phyloP scores from a whole-genome alignment of 2,329 filamentous ascomycete genomes.

The Aureobasidium zeae region DNA sequence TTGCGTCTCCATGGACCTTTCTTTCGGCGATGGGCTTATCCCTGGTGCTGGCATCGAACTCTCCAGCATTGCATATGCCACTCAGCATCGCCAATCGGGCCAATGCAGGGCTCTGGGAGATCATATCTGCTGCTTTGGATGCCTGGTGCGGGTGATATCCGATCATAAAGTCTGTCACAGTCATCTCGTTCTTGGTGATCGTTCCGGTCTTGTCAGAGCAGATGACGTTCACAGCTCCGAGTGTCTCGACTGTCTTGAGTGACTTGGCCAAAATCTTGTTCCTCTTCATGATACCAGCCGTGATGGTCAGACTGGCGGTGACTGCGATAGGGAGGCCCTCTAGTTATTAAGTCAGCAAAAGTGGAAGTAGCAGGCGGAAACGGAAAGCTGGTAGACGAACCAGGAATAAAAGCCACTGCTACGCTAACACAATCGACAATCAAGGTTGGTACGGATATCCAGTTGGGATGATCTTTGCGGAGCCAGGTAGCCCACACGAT shows the following conservation, averaged over 20 bases:
- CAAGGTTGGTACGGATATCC: slow-evolving; percentile 62
- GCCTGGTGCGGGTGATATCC: slow-evolving; percentile 43
- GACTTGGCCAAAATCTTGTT: slow-evolving; percentile 74
- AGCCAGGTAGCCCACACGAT: slow-evolving; percentile 63
- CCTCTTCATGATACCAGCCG: slow-evolving; percentile 65
- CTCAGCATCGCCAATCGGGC: slow-evolving; percentile 52
- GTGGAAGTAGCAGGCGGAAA: too few species aligned
- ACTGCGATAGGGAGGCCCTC: slow-evolving; percentile 64
- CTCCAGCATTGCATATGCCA: slow-evolving; percentile 64
- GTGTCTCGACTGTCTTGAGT: slow-evolving; percentile 66
- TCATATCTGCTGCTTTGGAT: slow-evolving; percentile 40
- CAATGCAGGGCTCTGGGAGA: slow-evolving; percentile 33
- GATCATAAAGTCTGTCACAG: slow-evolving; percentile 58
- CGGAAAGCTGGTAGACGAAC: too few species aligned
- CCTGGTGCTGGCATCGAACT: slow-evolving; percentile 59
- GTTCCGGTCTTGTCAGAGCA: slow-evolving; percentile 73
- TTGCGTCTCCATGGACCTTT: slow-evolving; percentile 64
- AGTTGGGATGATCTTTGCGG: slow-evolving; percentile 55
- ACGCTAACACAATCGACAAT: slow-evolving; percentile 64
- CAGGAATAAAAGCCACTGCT: background rate
- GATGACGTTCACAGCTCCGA: slow-evolving; percentile 63
- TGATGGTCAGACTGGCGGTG: slow-evolving; percentile 60
- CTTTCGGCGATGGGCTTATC: slow-evolving; percentile 51
- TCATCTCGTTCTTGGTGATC: slow-evolving; percentile 63
- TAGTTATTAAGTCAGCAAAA: too few species aligned